Conservation (phyloP, 108 stramenopile species). For the Nitzschia inconspicua region DNA sequence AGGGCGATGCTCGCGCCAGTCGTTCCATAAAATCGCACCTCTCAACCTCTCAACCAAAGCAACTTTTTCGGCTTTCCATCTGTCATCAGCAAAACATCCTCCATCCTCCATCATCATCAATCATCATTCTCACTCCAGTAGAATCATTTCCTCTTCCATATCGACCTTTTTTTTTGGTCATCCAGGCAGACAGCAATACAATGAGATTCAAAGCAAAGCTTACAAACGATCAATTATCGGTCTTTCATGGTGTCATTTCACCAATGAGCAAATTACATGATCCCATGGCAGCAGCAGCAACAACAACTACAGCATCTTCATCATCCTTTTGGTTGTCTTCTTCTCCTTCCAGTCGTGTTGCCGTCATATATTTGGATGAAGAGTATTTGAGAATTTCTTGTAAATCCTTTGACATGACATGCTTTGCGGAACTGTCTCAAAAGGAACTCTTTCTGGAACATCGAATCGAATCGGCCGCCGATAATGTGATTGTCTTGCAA, state of each 20-base stretch:
- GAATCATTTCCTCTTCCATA: too few species aligned
- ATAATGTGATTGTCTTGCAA: constrained; percentile 85
- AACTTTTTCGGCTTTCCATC: too few species aligned
- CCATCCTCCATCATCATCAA: too few species aligned
- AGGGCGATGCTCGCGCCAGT: too few species aligned
- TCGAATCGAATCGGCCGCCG: constrained; percentile 75
- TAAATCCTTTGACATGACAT: constrained; percentile 49
- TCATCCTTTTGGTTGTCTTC: constrained; percentile 16
- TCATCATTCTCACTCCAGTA: too few species aligned
- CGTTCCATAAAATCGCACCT: too few species aligned
- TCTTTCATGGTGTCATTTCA: constrained; percentile 57
- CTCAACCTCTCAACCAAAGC: too few species aligned
- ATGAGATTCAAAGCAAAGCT: constrained; percentile 89
- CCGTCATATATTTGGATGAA: constrained; percentile 70
- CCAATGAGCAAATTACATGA: constrained; percentile 54
- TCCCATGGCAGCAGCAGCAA: too few species aligned
- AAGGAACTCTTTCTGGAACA: constrained; percentile 70
- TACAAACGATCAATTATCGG: constrained; percentile 64
- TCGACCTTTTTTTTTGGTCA: too few species aligned
- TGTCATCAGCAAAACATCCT: too few species aligned
- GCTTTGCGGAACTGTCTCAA: constrained; percentile 71
- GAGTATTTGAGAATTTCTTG: constrained; percentile 60
- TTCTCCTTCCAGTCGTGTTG: constrained; percentile 35
- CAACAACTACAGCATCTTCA: too few species aligned
- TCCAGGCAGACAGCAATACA: too few species aligned